Base-by-base conservation (phyloP, 2,329 filamentous ascomycete species). In the Apiospora koreana region DNA sequence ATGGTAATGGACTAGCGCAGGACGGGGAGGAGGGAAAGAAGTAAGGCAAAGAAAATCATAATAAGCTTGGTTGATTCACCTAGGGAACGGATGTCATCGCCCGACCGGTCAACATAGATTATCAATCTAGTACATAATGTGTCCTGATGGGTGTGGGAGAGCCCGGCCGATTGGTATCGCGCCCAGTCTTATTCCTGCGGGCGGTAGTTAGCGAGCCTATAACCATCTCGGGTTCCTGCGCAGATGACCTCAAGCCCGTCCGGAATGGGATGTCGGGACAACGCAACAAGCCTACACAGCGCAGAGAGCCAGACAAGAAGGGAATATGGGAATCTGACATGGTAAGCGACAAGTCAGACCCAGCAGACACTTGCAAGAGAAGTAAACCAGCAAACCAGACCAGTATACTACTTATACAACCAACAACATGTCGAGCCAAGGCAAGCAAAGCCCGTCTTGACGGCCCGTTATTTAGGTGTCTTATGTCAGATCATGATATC, bases 171-270 rank as follows among this genome's bases (percentile, higher is more conserved):
- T 62, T 62, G 50, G 50, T 58, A 58, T 31, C 25, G 25, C 50
- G 25, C 50, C 50, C 50, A 35, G 28, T n/a, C 50, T 31, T 16
- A 35, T 31, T 31, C 25, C 50, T 58, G 50, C 50, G 28, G 25
- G 50, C 50, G 50, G 50, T 38, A 67, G 65, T 21, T 38, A 38
- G 67, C 66, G 16, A 74, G 73, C 77, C 78, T 79, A 79, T 79
- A 74, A 76, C 75, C 74, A 74, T 72, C 70, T 71, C 77, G 77
- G 77, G 77, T 80, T 79, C 78, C 77, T 80, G 78, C 78, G 77
- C 78, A 76, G 78, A 77, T 79, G 78, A 79, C 77, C 76, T 76
- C 46, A 45, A 23, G 16, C 23, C 43, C 8, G 25, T 46, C 65
- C 35, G 16, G 18, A 46, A 46, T 10, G 45, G 65, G 65, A 67